Base-by-base conservation (phyloP, 1,284 basidiomycete genomes). In the Gymnopus androsaceus region DNA sequence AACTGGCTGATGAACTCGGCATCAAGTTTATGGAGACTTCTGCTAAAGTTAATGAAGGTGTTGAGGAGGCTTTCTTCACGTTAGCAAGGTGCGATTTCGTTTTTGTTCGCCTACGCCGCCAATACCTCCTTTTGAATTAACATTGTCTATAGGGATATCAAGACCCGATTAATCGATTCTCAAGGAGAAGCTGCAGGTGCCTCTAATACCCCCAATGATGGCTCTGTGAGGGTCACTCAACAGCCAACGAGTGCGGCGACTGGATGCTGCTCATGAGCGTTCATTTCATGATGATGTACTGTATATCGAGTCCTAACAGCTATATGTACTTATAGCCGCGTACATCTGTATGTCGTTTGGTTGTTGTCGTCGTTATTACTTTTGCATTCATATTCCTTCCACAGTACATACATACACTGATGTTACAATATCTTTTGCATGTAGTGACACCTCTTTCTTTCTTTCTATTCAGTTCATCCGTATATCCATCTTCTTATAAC, bases 41-140 rank as follows among this genome's bases (percentile, higher is more conserved):
- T 30, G 97, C 97, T 52, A 99, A 99, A 81, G 84, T 92, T 50
- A 99, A 98, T 73, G 91, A 97, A 59, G 95, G 95, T 61, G 97
- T 99, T 19, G 97, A 99, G 75, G 95, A 98, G 67, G 96, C 97
- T 2, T 99, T 99, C 83, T 98, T 99, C 75, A 92, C 91, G 12
- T 82, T 99, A 56, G 96, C 97, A 34, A 84, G 95, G 94, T 95
- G 57, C 8, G 11, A n/a, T 4, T 17, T 37, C 41, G 28, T 40
- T 45, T 52, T 27, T 45, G 19, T 8, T 15, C 19, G 30, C 12
- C 19, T 3, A 25, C 52, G 27, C 48, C 33, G 21, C 34, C 3
- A 51, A 12, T 27, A 33, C 37, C 52, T 57, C 31, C 27, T 30
- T 41, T 21, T 23, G 27, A 51, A 37, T 41, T 46, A 19, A 23